These are phyloP conservation scores for Stagonosporopsis vannaccii DNA, from an alignment of 2,329 filamentous ascomycete species.

Conservation along the genomic window DNA sequence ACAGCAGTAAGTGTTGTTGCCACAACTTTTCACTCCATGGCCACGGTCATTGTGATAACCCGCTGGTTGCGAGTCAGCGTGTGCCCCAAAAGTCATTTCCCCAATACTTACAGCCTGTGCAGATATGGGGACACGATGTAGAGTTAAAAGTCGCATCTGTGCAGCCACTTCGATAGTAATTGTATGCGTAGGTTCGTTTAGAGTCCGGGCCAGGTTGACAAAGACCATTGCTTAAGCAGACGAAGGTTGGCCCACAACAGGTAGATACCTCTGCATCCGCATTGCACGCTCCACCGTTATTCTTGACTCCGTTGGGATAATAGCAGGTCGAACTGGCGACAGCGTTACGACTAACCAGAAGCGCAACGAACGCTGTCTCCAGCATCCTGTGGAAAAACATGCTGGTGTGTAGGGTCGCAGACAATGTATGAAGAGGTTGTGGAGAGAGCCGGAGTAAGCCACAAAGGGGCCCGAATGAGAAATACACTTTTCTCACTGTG, in stretches of 20 bases:
- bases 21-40: slow-evolving; percentile 27
- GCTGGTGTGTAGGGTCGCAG: neutral
- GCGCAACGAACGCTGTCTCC: neutral
- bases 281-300: slow-evolving; percentile 25
- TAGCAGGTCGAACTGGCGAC: slow-evolving; percentile 27
- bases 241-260: slow-evolving; percentile 34
- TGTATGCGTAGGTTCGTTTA: slow-evolving; percentile 21
- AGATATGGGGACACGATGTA: slow-evolving; percentile 27
- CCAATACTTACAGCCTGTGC: slow-evolving; percentile 25
- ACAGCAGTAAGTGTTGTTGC: slow-evolving; percentile 30
- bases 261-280: slow-evolving; percentile 24
- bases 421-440: neutral
- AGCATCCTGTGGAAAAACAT: slow-evolving; percentile 1
- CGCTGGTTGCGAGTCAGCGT: slow-evolving; percentile 16
- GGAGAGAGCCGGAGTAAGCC: slow-evolving; percentile 5
- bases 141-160: slow-evolving; percentile 33
- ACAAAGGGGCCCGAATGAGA: slow-evolving; percentile 4
- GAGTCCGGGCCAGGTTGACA: slow-evolving; percentile 28
- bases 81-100: neutral
- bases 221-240: slow-evolving; percentile 32
- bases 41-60: slow-evolving; percentile 19
- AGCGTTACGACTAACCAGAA: neutral
- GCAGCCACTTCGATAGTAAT: slow-evolving; percentile 30
- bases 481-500: slow-evolving; percentile 1
- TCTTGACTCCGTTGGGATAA: slow-evolving; percentile 27